These are phyloP conservation scores for Hypoxylon intermedium DNA, from an alignment of 495 filamentous ascomycete species.

Conservation along the genomic window DNA sequence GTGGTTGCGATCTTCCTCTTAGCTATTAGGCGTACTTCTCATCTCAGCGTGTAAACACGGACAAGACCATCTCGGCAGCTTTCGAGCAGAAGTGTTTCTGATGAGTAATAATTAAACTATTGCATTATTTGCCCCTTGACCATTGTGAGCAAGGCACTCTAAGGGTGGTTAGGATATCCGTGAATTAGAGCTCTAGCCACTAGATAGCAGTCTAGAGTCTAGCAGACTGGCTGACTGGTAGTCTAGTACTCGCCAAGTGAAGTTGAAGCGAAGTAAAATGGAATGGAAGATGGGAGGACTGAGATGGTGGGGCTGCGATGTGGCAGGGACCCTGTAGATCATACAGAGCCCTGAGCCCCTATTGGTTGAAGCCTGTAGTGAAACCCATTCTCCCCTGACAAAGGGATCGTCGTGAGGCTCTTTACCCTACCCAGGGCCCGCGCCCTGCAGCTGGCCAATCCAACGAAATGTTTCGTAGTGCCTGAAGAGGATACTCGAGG, in stretches of 20 bases:
- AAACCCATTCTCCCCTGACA: conserved; percentile 34
- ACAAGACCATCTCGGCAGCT: neutral
- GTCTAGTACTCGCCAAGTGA: no score
- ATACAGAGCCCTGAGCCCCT: conserved; percentile 19
- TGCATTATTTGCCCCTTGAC: no score
- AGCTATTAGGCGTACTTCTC: neutral
- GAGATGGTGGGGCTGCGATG: conserved; percentile 25
- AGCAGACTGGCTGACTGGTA: no score
- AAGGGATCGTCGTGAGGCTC: conserved; percentile 36
- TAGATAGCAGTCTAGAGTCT: no score
- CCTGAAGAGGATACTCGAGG: conserved; percentile 3
- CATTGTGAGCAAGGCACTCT: no score
- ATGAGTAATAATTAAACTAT: conserved; percentile 6
- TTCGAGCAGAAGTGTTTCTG: neutral
- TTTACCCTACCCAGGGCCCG: conserved; percentile 9
- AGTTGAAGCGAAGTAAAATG: conserved; percentile 8
- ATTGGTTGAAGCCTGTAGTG: conserved; percentile 37
- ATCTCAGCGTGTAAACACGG: neutral
- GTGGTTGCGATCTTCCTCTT: conserved; percentile 2
- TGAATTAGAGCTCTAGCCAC: neutral
- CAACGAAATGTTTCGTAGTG: neutral
- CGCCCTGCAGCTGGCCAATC: conserved; percentile 18
- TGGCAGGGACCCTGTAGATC: conserved; percentile 38
- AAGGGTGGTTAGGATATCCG: no score
- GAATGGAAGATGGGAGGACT: conserved; percentile 8